Evolutionary conservation across 805 yeast species (phyloP).

Genomic region (Lachancea meyersii): DNA sequence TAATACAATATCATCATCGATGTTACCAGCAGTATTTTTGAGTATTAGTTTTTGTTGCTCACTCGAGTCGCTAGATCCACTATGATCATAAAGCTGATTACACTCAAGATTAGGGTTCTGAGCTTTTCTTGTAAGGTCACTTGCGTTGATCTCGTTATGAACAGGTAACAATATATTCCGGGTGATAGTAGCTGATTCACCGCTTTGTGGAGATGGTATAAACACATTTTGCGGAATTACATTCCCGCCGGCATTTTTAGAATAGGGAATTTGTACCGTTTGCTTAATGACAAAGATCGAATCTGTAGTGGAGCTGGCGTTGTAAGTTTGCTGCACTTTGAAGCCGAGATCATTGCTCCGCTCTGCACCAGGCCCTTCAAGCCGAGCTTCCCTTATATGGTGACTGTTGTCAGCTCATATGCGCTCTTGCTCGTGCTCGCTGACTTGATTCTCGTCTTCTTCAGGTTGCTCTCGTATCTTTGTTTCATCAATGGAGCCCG

Average conservation of each 20-base stretch:
- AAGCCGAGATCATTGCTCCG: not conserved
- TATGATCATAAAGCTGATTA: not conserved
- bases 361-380: not conserved
- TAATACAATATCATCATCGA: not conserved
- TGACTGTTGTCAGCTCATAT: not conserved
- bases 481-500: too few species aligned
- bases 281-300: not conserved
- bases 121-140: not conserved
- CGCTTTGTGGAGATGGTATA: conserved; percentile 6
- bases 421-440: not conserved
- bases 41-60: not conserved
- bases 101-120: not conserved
- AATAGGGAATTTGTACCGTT: not conserved
- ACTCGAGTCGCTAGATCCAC: not conserved
- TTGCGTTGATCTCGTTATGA: conserved; percentile 1
- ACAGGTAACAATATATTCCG: conserved; percentile 7
- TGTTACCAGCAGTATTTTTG: not conserved
- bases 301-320: not conserved
- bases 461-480: not conserved
- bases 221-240: conserved; percentile 8
- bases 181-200: conserved; percentile 6
- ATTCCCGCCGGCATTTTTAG: not conserved
- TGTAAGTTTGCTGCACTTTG: not conserved
- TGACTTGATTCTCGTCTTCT: not conserved
- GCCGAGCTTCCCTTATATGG: not conserved